Conservation (phyloP, 495 filamentous ascomycete species). For the Xylaria sp. region DNA sequence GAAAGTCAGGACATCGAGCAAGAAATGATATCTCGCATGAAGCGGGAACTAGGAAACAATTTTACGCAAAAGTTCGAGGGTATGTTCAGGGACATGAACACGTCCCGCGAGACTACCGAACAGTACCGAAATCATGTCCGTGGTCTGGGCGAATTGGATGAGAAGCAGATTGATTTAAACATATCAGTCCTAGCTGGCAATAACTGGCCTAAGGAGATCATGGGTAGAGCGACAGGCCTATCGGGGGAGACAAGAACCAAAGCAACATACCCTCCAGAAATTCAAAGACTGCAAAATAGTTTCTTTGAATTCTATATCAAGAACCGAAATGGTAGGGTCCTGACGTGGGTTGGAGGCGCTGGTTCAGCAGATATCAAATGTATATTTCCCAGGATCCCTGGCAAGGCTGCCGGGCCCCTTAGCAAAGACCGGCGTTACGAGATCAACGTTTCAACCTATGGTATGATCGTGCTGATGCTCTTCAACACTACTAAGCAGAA, state of each 20-base stretch:
- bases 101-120: slow-evolving; percentile 83
- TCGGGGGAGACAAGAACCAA: slow-evolving; percentile 60
- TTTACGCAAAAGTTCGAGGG: slow-evolving; percentile 93
- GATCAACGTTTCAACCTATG: slow-evolving; percentile 90
- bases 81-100: slow-evolving; percentile 98
- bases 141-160: slow-evolving; percentile 67
- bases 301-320: slow-evolving; percentile 91
- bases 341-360: slow-evolving; percentile 76
- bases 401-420: slow-evolving; percentile 66
- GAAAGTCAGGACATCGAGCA: slow-evolving; percentile 90
- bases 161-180: slow-evolving; percentile 74
- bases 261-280: slow-evolving; percentile 75
- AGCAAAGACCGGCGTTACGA: slow-evolving; percentile 81
- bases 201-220: slow-evolving; percentile 90
- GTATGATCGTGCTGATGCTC: slow-evolving; percentile 85
- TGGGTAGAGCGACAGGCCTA: slow-evolving; percentile 55
- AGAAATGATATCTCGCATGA: slow-evolving; percentile 96
- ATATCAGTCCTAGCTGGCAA: slow-evolving; percentile 90
- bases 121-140: slow-evolving; percentile 75
- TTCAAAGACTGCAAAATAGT: slow-evolving; percentile 79
- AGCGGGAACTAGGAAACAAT: slow-evolving; percentile 89
- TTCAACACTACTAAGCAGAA: slow-evolving; percentile 81
- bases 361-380: slow-evolving; percentile 88
- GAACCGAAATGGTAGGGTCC: slow-evolving; percentile 82
- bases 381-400: slow-evolving; percentile 70